These are phyloP conservation scores for Pluteus cervinus DNA, from an alignment of 768 basidiomycete genomes.

Conservation along the genomic window DNA sequence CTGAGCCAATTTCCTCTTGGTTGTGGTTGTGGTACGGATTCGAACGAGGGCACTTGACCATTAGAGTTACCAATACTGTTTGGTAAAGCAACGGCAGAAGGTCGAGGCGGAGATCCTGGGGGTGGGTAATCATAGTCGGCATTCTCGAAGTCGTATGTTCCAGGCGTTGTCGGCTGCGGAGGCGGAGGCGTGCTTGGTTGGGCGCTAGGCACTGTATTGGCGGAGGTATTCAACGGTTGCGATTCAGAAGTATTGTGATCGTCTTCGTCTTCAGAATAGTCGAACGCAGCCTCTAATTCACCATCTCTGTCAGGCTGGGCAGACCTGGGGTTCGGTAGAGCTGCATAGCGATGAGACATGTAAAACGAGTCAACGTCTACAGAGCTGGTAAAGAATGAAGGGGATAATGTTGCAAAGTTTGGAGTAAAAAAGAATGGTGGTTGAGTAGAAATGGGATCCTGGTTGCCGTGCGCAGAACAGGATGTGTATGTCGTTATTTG, in stretches of 20 bases:
- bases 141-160: conserved; percentile 74
- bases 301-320: conserved; percentile 39
- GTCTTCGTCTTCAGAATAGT: conserved; percentile 66
- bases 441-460: no score
- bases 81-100: conserved; percentile 58
- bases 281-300: conserved; percentile 85
- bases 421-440: no score
- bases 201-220: no score
- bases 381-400: no score
- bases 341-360: conserved; percentile 61
- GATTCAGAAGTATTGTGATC: conserved; percentile 41
- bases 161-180: conserved; percentile 23
- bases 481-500: no score
- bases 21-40: conserved; percentile 21
- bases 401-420: no score
- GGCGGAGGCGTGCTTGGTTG: conserved; percentile 18
- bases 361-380: conserved; percentile 6
- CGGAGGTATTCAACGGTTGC: conserved; percentile 42
- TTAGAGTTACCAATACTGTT: conserved; percentile 74
- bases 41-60: conserved; percentile 52
- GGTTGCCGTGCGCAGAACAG: no score
- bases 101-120: conserved; percentile 74
- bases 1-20: conserved; percentile 46
- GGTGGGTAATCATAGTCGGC: conserved; percentile 78
- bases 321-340: conserved; percentile 52